Conservation (phyloP, 2,329 filamentous ascomycete genomes). For the Cordyceps fumosorosea region DNA sequence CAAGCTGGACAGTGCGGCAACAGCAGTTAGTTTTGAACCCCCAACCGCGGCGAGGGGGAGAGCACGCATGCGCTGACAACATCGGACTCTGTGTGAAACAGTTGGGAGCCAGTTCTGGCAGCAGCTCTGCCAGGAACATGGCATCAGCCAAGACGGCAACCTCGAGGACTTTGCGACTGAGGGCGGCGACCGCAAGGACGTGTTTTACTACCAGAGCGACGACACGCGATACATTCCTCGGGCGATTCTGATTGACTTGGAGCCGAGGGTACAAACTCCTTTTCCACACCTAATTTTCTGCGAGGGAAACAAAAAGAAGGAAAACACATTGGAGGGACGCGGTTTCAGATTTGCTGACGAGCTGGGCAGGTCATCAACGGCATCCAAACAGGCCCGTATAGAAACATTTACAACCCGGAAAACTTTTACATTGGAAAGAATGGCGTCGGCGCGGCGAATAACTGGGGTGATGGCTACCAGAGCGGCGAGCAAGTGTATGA, state of each 20-base stretch:
- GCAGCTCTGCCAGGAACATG: conserved; percentile 94
- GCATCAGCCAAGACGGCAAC: conserved; percentile 95
- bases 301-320: background rate
- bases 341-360: background rate
- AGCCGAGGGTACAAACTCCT: conserved; percentile 61
- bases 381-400: conserved; percentile 90
- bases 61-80: background rate
- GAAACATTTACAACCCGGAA: conserved; percentile 98
- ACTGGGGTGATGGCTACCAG: conserved; percentile 95
- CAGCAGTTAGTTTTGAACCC: conserved; percentile 66
- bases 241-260: conserved; percentile 90
- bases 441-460: conserved; percentile 91
- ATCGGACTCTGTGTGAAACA: conserved; percentile 28
- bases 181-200: conserved; percentile 95
- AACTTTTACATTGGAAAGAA: conserved; percentile 97
- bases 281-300: background rate
- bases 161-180: conserved; percentile 97
- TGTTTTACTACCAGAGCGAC: conserved; percentile 99
- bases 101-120: conserved; percentile 99
- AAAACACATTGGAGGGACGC: background rate
- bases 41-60: background rate
- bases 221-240: conserved; percentile 97
- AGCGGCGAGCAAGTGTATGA: conserved; percentile 88
- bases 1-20: conserved; percentile 99
- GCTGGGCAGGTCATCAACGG: conserved; percentile 65